Evolutionary conservation across 768 basidiomycete genomes (phyloP).

Genomic region (Flagelloscypha sp.): DNA sequence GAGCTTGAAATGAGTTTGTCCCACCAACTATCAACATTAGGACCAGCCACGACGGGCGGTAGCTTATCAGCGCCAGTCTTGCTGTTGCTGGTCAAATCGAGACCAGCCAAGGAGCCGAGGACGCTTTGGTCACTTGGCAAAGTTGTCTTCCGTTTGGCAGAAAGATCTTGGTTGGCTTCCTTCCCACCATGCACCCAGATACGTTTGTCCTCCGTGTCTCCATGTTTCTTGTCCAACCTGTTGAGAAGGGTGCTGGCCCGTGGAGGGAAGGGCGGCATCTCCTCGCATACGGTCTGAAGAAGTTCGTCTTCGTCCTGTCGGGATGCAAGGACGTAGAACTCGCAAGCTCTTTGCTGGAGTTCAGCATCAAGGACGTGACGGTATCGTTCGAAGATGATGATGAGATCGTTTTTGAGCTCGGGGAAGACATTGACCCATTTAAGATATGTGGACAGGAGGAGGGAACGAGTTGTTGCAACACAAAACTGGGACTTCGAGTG

Average conservation of each 20-base stretch:
- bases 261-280: conserved; percentile 98
- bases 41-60: conserved; percentile 54
- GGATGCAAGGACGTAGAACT: conserved; percentile 84
- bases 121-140: conserved; percentile 35
- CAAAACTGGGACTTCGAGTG: conserved; percentile 96
- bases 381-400: conserved; percentile 95
- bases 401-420: conserved; percentile 89
- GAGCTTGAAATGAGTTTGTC: conserved; percentile 68
- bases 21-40: conserved; percentile 85
- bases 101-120: conserved; percentile 71
- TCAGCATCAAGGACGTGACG: conserved; percentile 97
- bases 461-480: conserved; percentile 80
- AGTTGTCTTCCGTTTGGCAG: conserved; percentile 46
- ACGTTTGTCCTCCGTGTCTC: conserved; percentile 90
- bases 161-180: conserved; percentile 78
- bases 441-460: conserved; percentile 94
- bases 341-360: conserved; percentile 96
- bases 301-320: conserved; percentile 87
- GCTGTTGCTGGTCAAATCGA: conserved; percentile 48
- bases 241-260: conserved; percentile 85
- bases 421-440: conserved; percentile 99
- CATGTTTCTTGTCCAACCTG: conserved; percentile 81
- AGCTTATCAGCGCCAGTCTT: conserved; percentile 24
- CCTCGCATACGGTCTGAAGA: conserved; percentile 91
- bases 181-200: conserved; percentile 96